Conservation (phyloP, 345 rosid species). For the Atalantia buxifolia region DNA sequence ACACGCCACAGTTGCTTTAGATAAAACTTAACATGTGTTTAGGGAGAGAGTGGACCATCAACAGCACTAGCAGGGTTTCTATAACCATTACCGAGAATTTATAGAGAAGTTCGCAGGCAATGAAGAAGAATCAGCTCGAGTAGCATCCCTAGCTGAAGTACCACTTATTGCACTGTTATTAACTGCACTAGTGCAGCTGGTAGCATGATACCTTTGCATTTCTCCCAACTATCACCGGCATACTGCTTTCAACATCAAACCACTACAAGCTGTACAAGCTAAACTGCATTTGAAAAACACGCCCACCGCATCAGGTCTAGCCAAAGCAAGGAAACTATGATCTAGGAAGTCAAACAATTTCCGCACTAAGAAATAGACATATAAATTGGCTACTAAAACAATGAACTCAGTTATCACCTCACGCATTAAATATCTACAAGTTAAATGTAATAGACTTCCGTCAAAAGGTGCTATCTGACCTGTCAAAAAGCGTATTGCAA, state of each 20-base stretch:
- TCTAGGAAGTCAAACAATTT: neutral
- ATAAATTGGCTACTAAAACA: neutral
- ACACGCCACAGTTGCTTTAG: neutral
- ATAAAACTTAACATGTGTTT: neutral
- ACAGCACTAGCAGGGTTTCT: neutral
- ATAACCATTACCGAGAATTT: constrained; percentile 60
- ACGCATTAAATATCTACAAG: neutral
- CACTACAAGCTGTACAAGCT: constrained; percentile 25
- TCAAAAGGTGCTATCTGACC: neutral
- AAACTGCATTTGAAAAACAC: constrained; percentile 29
- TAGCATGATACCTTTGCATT: constrained; percentile 97
- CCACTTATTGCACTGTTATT: constrained; percentile 77
- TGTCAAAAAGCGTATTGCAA: neutral
- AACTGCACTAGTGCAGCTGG: constrained; percentile 94
- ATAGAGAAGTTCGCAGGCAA: constrained; percentile 53
- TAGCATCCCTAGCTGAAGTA: constrained; percentile 69
- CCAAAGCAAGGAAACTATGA: constrained; percentile 1
- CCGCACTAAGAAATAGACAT: neutral
- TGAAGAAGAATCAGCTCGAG: constrained; percentile 78
- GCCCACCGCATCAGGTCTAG: neutral
- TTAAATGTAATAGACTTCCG: neutral
- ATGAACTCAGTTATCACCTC: constrained; percentile 1
- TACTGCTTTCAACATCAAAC: constrained; percentile 70
- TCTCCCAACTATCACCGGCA: constrained; percentile 88
- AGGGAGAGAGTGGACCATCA: neutral